phyloP scores from a whole-genome alignment of 768 basidiomycete genomes.

The Rhizopogon rudus region DNA sequence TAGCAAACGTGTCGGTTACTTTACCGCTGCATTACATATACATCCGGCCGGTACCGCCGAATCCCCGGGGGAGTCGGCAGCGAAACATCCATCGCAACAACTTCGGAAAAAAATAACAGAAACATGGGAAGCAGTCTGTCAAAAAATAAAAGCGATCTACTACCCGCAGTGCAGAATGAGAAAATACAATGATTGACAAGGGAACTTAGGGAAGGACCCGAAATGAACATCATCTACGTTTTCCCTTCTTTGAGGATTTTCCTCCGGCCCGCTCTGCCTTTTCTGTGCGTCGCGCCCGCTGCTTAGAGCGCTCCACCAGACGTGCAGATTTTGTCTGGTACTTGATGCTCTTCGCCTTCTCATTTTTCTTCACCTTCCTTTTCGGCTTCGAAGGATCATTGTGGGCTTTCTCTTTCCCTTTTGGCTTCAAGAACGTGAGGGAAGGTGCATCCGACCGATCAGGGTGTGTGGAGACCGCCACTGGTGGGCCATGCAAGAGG shows the following conservation, averaged over 20 bases:
- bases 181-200: not conserved
- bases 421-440: constrained; percentile 2
- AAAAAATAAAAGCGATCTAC: not conserved
- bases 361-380: constrained; percentile 22
- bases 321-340: constrained; percentile 73
- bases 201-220: not conserved
- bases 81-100: not conserved
- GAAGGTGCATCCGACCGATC: not conserved
- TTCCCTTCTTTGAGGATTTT: constrained; percentile 42
- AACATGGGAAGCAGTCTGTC: not conserved
- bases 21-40: not conserved
- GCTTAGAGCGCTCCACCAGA: constrained; percentile 55
- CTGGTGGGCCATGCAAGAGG: constrained; percentile 45
- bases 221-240: constrained; percentile 7
- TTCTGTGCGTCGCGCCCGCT: constrained; percentile 57
- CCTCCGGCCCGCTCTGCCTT: constrained; percentile 73
- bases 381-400: constrained; percentile 10
- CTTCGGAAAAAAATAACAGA: not conserved
- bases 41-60: constrained; percentile 1
- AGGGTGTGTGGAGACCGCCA: not conserved
- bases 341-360: constrained; percentile 41
- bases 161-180: not conserved
- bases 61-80: not conserved
- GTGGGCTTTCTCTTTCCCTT: constrained; percentile 13
- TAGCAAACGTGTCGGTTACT: constrained; percentile 2